These are phyloP conservation scores for Solanum sitiens DNA, from an alignment of 257 asterid genomes.

Conservation along the genomic window DNA sequence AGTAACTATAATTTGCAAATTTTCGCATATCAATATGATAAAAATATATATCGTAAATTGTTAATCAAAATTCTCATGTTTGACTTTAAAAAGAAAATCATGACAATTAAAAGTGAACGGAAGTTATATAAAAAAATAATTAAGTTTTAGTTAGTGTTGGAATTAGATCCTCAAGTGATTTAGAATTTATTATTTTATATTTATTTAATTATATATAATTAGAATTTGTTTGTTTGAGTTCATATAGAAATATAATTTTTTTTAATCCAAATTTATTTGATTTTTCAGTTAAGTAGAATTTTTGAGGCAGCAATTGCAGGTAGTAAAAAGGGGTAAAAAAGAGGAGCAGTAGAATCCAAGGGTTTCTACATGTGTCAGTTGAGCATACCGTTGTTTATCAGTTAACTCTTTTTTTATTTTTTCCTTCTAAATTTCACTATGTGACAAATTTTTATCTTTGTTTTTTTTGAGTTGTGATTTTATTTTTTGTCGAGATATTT, in stretches of 20 bases:
- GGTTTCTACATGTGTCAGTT: background rate
- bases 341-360: background rate
- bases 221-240: no score
- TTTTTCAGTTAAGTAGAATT: background rate
- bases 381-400: background rate
- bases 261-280: no score
- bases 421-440: background rate
- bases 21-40: no score
- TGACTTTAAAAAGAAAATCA: no score
- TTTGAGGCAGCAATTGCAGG: background rate
- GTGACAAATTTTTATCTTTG: background rate
- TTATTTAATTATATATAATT: no score
- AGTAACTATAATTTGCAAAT: no score
- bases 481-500: no score
- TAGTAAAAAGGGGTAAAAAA: background rate
- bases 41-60: no score
- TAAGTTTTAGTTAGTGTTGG: background rate
- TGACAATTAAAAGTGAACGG: no score
- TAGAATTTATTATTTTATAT: no score
- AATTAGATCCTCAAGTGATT: background rate
- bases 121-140: background rate
- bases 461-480: background rate
- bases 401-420: background rate
- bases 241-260: no score
- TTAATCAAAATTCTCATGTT: no score